Percentiles rank a stretch among this genome's conserved stretches.
These are phyloP conservation scores for Xylariaceae sp. DNA, from an alignment of 2,329 filamentous ascomycete species.

Conservation along the genomic window DNA sequence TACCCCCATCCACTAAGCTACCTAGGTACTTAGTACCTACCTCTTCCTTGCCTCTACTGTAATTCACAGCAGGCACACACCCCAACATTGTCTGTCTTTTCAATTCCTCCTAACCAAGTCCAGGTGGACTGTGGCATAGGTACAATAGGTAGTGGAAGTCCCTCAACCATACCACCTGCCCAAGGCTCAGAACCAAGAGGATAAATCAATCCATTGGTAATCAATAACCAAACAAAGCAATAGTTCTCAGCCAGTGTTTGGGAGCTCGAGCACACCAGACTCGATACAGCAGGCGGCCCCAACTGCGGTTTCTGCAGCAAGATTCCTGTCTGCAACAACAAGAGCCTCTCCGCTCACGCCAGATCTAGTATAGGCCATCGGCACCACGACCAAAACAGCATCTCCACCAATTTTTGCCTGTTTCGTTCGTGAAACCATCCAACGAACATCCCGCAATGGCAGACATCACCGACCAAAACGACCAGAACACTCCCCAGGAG, in stretches of 20 bases:
- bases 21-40: too few species aligned
- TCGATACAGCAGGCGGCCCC: constrained; percentile 42
- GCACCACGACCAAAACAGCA: constrained; percentile 61
- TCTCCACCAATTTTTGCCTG: constrained; percentile 53
- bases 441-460: constrained; percentile 50
- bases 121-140: background rate
- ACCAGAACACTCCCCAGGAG: constrained; percentile 68
- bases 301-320: constrained; percentile 52
- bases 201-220: constrained; percentile 13
- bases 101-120: background rate
- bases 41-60: too few species aligned
- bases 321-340: constrained; percentile 39
- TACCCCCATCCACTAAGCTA: too few species aligned
- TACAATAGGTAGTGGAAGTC: background rate
- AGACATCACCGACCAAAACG: constrained; percentile 74
- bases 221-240: constrained; percentile 18
- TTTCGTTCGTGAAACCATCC: constrained; percentile 45
- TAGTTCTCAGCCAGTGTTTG: constrained; percentile 15
- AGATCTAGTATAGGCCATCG: constrained; percentile 63
- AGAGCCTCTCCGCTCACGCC: constrained; percentile 49
- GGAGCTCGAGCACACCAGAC: constrained; percentile 37
- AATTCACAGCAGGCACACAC: background rate
- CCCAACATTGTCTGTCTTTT: background rate
- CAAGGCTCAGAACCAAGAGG: background rate
- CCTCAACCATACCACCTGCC: background rate